phyloP scores from a whole-genome alignment of 139 green algal genomes.

The Choricystis sp. region DNA sequence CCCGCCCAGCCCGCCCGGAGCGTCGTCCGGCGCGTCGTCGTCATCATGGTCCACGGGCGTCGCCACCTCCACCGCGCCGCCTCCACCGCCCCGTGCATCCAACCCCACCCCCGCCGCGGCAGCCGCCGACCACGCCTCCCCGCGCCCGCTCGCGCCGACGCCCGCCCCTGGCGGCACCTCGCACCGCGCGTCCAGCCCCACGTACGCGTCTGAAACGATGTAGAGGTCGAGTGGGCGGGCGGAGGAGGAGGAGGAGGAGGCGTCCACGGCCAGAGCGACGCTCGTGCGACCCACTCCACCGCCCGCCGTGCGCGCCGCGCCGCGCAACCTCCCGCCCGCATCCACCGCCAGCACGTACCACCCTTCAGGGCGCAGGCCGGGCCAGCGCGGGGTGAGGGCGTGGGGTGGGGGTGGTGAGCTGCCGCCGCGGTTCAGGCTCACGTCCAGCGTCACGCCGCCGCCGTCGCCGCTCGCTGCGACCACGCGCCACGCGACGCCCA shows the following conservation, averaged over 20 bases:
- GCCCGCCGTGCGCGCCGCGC: not conserved
- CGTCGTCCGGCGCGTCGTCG: not conserved
- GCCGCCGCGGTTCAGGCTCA: not conserved
- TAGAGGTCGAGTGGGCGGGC: conserved; percentile 22
- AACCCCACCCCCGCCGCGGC: too few relatives aligned
- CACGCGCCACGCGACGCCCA: not conserved
- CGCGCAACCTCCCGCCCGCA: conserved; percentile 5
- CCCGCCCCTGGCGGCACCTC: conserved; percentile 4
- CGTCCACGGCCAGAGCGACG: not conserved
- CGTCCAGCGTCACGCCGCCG: too few relatives aligned
- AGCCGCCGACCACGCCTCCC: not conserved
- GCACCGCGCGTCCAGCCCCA: conserved; percentile 66
- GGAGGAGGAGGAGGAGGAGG: not conserved
- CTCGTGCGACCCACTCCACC: not conserved
- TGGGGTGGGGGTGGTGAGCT: not conserved
- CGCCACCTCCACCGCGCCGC: not conserved
- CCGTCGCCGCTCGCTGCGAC: not conserved
- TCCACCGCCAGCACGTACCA: not conserved
- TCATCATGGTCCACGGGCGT: not conserved
- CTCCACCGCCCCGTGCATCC: not conserved
- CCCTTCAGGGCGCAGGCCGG: not conserved
- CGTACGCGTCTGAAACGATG: conserved; percentile 74
- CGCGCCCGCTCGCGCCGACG: not conserved
- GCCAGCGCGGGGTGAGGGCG: not conserved
- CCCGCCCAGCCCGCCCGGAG: not conserved